These are phyloP conservation scores for Fusarium ramigenum DNA, from an alignment of 2,329 filamentous ascomycete genomes.

Conservation along the genomic window DNA sequence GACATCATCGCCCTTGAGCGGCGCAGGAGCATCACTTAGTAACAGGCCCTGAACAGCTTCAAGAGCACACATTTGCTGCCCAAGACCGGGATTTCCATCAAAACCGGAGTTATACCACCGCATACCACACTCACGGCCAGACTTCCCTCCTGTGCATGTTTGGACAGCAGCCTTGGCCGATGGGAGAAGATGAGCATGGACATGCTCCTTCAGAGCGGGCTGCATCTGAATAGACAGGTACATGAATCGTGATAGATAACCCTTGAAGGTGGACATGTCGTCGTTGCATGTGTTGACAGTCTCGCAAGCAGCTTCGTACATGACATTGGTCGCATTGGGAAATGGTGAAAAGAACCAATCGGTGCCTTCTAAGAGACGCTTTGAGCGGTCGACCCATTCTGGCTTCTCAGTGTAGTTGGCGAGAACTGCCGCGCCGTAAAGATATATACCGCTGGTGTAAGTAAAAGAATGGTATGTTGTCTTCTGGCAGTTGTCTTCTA, in stretches of 20 bases:
- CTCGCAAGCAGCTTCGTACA: slow-evolving; percentile 76
- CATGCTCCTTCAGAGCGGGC: slow-evolving; percentile 59
- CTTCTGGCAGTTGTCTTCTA: slow-evolving; percentile 61
- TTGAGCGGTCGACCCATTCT: slow-evolving; percentile 64
- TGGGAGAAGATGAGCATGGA: slow-evolving; percentile 59
- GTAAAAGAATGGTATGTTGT: slow-evolving; percentile 68
- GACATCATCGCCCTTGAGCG: slow-evolving; percentile 59
- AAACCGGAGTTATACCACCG: slow-evolving; percentile 69
- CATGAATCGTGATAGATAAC: slow-evolving; percentile 71
- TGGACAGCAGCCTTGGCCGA: slow-evolving; percentile 65
- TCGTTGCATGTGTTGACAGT: slow-evolving; percentile 62
- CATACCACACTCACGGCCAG: slow-evolving; percentile 65
- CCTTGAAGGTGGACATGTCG: slow-evolving; percentile 76
- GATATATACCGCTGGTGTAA: slow-evolving; percentile 71
- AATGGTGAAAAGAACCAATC: slow-evolving; percentile 64
- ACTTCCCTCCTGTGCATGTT: slow-evolving; percentile 65
- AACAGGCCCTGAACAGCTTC: slow-evolving; percentile 71
- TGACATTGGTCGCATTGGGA: slow-evolving; percentile 64
- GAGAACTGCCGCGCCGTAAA: slow-evolving; percentile 71
- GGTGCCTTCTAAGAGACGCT: slow-evolving; percentile 61
- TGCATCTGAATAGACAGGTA: slow-evolving; percentile 66
- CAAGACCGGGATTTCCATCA: slow-evolving; percentile 65
- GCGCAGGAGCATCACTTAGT: slow-evolving; percentile 53
- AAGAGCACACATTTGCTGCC: slow-evolving; percentile 72
- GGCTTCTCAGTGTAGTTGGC: slow-evolving; percentile 66